These are phyloP conservation scores for Entomortierella lignicola DNA, from an alignment of 192 early-diverging fungal genomes.

Conservation along the genomic window DNA sequence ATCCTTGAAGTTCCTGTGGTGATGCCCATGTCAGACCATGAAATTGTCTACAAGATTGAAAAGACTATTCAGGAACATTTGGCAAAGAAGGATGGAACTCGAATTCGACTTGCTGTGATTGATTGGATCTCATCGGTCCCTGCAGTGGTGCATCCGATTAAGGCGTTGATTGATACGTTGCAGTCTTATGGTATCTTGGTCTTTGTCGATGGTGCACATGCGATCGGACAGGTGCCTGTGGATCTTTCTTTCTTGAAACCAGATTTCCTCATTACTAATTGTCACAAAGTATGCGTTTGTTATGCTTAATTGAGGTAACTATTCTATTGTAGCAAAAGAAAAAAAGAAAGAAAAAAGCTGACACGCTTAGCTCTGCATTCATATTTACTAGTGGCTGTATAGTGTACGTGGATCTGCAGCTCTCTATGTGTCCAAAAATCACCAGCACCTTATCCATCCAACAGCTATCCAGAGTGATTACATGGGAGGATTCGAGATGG, in stretches of 20 bases:
- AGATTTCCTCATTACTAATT: constrained; percentile 76
- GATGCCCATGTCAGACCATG: constrained; percentile 63
- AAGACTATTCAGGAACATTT: constrained; percentile 54
- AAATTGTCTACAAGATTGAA: constrained; percentile 55
- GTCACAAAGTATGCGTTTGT: constrained; percentile 61
- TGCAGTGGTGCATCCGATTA: constrained; percentile 61
- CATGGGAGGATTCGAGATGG: constrained; percentile 53
- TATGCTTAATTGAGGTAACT: background rate
- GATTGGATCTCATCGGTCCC: constrained; percentile 70
- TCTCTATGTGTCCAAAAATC: constrained; percentile 60
- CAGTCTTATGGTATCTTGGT: constrained; percentile 62
- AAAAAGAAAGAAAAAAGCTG: too few relatives aligned
- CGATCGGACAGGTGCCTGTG: constrained; percentile 75
- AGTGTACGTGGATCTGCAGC: constrained; percentile 64
- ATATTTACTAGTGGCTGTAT: constrained; percentile 66
- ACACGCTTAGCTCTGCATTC: too few relatives aligned
- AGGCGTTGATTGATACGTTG: constrained; percentile 48
- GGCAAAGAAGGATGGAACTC: constrained; percentile 30
- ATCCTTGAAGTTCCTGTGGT: constrained; percentile 57
- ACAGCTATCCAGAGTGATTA: constrained; percentile 58
- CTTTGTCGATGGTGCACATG: constrained; percentile 75
- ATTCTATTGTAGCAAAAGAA: too few relatives aligned
- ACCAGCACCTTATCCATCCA: constrained; percentile 61
- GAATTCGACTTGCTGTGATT: constrained; percentile 61
- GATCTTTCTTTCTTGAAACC: constrained; percentile 63